Percentiles rank a stretch among this genome's conserved stretches.
phyloP scores from a whole-genome alignment of 2,329 filamentous ascomycete genomes.

The Eutypella sp. region DNA sequence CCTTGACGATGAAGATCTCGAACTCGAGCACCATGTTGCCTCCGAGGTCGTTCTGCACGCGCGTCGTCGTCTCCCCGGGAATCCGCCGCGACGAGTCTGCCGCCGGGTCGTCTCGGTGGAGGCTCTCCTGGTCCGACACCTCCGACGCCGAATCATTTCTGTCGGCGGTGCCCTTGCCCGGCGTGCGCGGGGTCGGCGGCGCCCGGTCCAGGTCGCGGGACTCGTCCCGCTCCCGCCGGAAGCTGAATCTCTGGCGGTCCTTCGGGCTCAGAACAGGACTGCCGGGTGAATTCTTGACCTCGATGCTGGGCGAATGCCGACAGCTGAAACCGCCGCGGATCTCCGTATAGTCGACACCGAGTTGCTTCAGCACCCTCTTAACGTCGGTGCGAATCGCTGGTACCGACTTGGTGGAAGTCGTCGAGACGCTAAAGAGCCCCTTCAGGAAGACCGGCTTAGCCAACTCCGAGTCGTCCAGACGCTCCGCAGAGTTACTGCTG shows the following conservation, averaged over 20 bases:
- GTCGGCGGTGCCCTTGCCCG: conserved; percentile 48
- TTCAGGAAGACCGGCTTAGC: conserved; percentile 95
- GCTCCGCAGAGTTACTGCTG: conserved; percentile 56
- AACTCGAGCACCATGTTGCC: conserved; percentile 82
- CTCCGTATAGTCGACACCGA: conserved; percentile 86
- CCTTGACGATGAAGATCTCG: conserved; percentile 96
- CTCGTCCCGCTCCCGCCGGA: conserved; percentile 72
- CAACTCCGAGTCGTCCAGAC: conserved; percentile 65
- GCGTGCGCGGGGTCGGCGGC: conserved; percentile 44
- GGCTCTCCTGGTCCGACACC: conserved; percentile 67
- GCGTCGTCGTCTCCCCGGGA: conserved; percentile 84
- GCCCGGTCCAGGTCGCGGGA: conserved; percentile 55
- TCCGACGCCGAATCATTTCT: conserved; percentile 84
- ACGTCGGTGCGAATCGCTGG: conserved; percentile 82
- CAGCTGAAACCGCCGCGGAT: conserved; percentile 94
- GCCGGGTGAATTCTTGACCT: conserved; percentile 64
- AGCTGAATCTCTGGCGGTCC: conserved; percentile 77
- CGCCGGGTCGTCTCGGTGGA: conserved; percentile 50
- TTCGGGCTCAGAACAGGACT: conserved; percentile 53
- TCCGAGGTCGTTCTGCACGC: conserved; percentile 85
- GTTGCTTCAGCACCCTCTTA: conserved; percentile 79
- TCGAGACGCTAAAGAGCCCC: conserved; percentile 94
- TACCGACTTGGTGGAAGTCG: conserved; percentile 88
- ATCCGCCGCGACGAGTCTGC: conserved; percentile 50
- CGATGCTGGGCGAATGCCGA: conserved; percentile 82